Percentiles rank a stretch among this genome's conserved stretches.
These are phyloP conservation scores for Colletotrichum lini DNA, from an alignment of 2,329 filamentous ascomycete genomes.

Conservation along the genomic window DNA sequence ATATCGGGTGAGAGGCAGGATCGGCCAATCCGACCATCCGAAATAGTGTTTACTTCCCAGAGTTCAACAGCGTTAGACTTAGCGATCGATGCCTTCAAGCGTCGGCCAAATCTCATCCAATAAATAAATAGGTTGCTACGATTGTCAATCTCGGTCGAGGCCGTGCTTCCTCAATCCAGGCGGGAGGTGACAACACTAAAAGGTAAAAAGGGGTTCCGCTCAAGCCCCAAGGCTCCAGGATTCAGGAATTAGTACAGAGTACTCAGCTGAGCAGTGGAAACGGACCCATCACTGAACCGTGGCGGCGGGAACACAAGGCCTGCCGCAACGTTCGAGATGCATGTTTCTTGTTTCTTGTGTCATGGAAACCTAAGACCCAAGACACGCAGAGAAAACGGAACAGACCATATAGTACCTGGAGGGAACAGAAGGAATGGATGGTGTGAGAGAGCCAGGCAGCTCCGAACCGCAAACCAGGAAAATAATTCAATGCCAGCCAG, in stretches of 20 bases:
- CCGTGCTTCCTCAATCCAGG: neutral
- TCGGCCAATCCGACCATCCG: neutral
- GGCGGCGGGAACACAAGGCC: slow-evolving; percentile 17
- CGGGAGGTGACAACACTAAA: neutral
- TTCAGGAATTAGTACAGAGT: slow-evolving; percentile 7
- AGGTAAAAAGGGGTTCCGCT: slow-evolving; percentile 5
- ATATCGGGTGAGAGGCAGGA: neutral
- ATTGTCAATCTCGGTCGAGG: neutral
- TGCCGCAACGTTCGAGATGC: neutral
- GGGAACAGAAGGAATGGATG: neutral
- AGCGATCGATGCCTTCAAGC: neutral
- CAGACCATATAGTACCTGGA: neutral
- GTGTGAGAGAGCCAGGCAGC: neutral
- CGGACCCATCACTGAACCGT: slow-evolving; percentile 29
- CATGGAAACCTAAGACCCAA: neutral
- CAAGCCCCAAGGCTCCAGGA: slow-evolving; percentile 14
- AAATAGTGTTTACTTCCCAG: neutral
- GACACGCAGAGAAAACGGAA: neutral
- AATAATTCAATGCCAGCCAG: neutral
- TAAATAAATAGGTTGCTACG: too few relatives aligned
- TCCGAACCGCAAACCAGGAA: neutral
- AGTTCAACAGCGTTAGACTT: neutral
- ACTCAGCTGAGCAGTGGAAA: slow-evolving; percentile 27
- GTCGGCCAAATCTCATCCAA: neutral
- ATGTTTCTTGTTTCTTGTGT: slow-evolving; percentile 8